phyloP scores from a whole-genome alignment of 176 grass and related monocot species.

The Elymus sibiricus region DNA sequence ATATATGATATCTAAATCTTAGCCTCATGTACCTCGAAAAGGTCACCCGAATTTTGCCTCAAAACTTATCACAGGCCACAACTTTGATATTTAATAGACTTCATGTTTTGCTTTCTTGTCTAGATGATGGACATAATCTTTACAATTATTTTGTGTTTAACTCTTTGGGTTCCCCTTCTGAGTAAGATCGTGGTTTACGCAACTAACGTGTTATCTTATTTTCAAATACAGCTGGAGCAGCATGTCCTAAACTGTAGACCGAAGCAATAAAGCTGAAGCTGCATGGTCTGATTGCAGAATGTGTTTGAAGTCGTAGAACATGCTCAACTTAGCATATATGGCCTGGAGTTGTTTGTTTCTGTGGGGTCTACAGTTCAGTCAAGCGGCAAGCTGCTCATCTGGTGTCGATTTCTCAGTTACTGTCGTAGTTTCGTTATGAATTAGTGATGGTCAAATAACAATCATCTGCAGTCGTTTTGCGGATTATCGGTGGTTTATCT shows the following conservation, averaged over 20 bases:
- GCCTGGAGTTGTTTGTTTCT: neutral
- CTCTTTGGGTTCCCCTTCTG: neutral
- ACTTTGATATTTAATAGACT: neutral
- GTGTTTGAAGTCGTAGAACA: conserved; percentile 2
- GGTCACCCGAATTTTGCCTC: neutral
- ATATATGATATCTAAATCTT: neutral
- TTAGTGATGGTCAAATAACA: neutral
- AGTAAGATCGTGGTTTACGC: neutral
- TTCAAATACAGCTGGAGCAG: conserved; percentile 53
- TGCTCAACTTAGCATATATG: neutral
- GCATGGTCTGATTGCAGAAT: conserved; percentile 11
- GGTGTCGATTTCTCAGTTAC: neutral
- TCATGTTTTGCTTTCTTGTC: neutral
- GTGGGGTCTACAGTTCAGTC: neutral
- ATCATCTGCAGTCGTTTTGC: neutral
- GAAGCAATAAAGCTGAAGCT: neutral
- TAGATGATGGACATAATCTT: neutral
- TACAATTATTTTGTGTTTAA: neutral
- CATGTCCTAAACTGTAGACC: conserved; percentile 38
- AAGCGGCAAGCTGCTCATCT: conserved; percentile 9
- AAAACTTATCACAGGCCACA: neutral
- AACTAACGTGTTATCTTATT: conserved; percentile 15
- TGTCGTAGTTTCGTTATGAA: neutral
- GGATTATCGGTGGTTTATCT: neutral
- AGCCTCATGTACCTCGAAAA: neutral